Evolutionary conservation across 148 eudicot species (phyloP).

Genomic region (Rhododendron molle): DNA sequence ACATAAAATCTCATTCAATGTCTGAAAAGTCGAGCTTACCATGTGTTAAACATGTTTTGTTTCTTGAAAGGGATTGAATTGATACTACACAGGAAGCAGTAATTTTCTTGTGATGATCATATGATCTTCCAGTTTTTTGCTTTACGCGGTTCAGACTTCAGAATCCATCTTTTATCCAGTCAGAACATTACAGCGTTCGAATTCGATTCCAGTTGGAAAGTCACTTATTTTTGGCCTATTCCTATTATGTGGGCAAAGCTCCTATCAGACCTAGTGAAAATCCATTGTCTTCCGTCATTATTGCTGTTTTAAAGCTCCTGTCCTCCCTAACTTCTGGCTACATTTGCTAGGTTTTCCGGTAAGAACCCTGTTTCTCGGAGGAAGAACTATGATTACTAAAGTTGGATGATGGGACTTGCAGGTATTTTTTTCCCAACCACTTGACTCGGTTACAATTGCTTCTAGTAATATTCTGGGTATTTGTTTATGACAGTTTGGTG

Average conservation of each 20-base stretch:
- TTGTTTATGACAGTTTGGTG: slow-evolving; percentile 28
- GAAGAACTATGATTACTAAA: slow-evolving; percentile 63
- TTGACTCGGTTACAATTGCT: background rate
- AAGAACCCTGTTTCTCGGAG: slow-evolving; percentile 56
- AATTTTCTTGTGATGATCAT: background rate
- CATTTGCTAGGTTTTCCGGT: slow-evolving; percentile 58
- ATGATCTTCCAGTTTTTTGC: background rate
- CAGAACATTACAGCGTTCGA: background rate
- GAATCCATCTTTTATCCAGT: background rate
- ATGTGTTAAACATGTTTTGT: background rate
- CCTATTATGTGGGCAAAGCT: background rate
- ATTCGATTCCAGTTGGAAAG: background rate
- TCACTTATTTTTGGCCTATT: background rate
- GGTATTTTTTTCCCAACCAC: slow-evolving; percentile 43
- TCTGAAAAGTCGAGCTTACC: background rate
- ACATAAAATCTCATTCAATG: too few relatives aligned
- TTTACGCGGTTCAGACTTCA: background rate
- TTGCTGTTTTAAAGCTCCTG: background rate
- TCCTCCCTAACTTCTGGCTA: slow-evolving; percentile 21
- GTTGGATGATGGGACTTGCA: slow-evolving; percentile 29
- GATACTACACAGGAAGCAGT: background rate
- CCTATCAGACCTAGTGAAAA: background rate
- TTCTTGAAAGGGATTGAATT: background rate
- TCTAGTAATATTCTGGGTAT: slow-evolving; percentile 6
- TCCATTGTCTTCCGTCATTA: background rate